Evolutionary conservation across 192 early-diverging fungal genomes (phyloP).

Genomic region (Podila epigama): DNA sequence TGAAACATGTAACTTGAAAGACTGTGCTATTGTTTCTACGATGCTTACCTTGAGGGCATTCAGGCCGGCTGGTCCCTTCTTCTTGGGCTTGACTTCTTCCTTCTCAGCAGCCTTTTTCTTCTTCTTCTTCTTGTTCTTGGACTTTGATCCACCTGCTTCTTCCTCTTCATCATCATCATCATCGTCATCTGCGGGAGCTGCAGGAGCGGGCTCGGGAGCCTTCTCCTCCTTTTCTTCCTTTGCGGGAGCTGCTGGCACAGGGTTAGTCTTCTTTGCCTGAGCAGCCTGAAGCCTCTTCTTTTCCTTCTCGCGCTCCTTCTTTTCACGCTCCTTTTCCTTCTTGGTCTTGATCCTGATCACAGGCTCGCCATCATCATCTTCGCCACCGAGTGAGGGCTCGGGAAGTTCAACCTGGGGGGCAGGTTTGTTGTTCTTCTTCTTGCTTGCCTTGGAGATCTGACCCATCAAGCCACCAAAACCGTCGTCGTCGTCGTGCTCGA

Average conservation of each 20-base stretch:
- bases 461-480: slow-evolving; percentile 77
- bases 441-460: slow-evolving; percentile 50
- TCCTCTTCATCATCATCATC: slow-evolving; percentile 55
- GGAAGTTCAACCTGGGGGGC: slow-evolving; percentile 53
- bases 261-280: slow-evolving; percentile 53
- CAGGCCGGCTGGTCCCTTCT: slow-evolving; percentile 64
- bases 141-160: slow-evolving; percentile 51
- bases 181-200: slow-evolving; percentile 18
- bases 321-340: slow-evolving; percentile 87
- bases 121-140: slow-evolving; percentile 67
- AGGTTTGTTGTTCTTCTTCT: slow-evolving; percentile 49
- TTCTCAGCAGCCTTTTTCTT: slow-evolving; percentile 61
- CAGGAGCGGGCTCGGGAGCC: slow-evolving; percentile 33
- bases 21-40: background rate
- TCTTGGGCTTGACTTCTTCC: slow-evolving; percentile 63
- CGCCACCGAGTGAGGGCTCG: slow-evolving; percentile 48
- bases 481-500: slow-evolving; percentile 60
- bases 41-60: slow-evolving; percentile 58
- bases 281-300: slow-evolving; percentile 57
- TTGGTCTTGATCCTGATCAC: slow-evolving; percentile 74
- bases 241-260: slow-evolving; percentile 20
- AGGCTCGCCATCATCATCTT: slow-evolving; percentile 49
- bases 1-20: background rate
- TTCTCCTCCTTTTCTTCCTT: slow-evolving; percentile 46
- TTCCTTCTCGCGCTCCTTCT: slow-evolving; percentile 78